Conservation (phyloP, 805 yeast species). For the Candida incommunis region DNA sequence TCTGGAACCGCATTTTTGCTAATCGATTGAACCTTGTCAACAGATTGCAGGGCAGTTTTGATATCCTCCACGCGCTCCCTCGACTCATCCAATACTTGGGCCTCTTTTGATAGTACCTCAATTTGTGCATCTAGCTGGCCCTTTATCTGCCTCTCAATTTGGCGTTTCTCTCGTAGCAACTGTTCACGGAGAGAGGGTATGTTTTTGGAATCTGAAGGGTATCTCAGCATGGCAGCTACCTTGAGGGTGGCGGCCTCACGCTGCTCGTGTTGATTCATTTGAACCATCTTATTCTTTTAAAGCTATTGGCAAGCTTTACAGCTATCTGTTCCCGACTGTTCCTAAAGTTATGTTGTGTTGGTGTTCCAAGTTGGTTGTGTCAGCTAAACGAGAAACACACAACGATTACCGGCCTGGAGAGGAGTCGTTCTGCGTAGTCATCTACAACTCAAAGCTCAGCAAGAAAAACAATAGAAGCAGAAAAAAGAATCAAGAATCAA, state of each 20-base stretch:
- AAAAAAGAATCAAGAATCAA: no score
- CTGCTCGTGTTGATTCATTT: no score
- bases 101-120: constrained; percentile 33
- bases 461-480: no score
- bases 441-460: no score
- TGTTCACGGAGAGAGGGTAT: constrained; percentile 20
- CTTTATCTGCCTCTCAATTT: constrained; percentile 61
- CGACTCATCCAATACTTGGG: constrained; percentile 23
- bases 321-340: no score
- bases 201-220: constrained; percentile 20
- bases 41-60: constrained; percentile 16
- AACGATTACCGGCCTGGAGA: no score
- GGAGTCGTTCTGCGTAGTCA: no score
- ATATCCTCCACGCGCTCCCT: constrained; percentile 27
- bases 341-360: no score
- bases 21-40: constrained; percentile 37
- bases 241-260: not conserved
- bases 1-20: constrained; percentile 46
- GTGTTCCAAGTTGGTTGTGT: no score
- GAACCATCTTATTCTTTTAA: no score
- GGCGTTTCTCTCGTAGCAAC: constrained; percentile 44
- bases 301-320: no score
- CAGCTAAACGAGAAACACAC: no score
- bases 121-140: constrained; percentile 54
- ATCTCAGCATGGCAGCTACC: constrained; percentile 11